phyloP scores from a whole-genome alignment of 306 rosid genomes.

The Ceratonia siliqua region DNA sequence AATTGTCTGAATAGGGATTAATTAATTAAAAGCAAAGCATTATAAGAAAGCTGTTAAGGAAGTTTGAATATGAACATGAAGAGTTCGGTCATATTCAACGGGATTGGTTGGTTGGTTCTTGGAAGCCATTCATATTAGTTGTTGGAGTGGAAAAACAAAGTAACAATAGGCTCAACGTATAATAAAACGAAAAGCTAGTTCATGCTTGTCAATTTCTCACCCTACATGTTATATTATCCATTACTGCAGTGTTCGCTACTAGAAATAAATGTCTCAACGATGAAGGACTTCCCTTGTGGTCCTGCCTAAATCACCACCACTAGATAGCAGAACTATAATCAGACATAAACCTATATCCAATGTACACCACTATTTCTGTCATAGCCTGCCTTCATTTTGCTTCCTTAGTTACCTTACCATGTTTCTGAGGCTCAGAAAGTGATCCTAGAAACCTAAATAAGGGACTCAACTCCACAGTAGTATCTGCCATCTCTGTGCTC shows the following conservation, averaged over 20 bases:
- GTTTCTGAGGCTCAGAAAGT: slow-evolving; percentile 39
- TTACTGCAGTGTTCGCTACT: slow-evolving; percentile 19
- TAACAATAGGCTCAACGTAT: slow-evolving; percentile 25
- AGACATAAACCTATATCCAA: slow-evolving; percentile 45
- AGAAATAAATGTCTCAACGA: slow-evolving; percentile 32
- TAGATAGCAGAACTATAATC: slow-evolving; percentile 11
- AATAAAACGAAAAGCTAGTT: slow-evolving; percentile 26
- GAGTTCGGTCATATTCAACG: slow-evolving; percentile 40
- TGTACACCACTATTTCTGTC: slow-evolving; percentile 40
- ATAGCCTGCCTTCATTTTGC: slow-evolving; percentile 28
- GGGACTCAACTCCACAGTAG: slow-evolving; percentile 31
- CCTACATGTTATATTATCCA: slow-evolving; percentile 25
- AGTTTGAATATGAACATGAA: slow-evolving; percentile 34
- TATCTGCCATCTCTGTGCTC: slow-evolving; percentile 37
- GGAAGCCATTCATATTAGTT: slow-evolving; percentile 38
- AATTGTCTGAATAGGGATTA: slow-evolving; percentile 11
- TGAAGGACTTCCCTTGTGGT: slow-evolving; percentile 49
- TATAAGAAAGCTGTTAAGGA: slow-evolving; percentile 36
- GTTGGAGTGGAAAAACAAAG: slow-evolving; percentile 24
- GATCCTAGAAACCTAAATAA: slow-evolving; percentile 25
- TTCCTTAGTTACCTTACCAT: slow-evolving; percentile 36
- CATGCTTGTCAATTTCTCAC: slow-evolving; percentile 36
- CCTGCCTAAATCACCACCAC: slow-evolving; percentile 54
- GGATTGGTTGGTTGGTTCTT: slow-evolving; percentile 35
- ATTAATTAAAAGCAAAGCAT: slow-evolving; percentile 29